Evolutionary conservation across 2,329 filamentous ascomycete species (phyloP).

Genomic region (Colletotrichum endophyticum): DNA sequence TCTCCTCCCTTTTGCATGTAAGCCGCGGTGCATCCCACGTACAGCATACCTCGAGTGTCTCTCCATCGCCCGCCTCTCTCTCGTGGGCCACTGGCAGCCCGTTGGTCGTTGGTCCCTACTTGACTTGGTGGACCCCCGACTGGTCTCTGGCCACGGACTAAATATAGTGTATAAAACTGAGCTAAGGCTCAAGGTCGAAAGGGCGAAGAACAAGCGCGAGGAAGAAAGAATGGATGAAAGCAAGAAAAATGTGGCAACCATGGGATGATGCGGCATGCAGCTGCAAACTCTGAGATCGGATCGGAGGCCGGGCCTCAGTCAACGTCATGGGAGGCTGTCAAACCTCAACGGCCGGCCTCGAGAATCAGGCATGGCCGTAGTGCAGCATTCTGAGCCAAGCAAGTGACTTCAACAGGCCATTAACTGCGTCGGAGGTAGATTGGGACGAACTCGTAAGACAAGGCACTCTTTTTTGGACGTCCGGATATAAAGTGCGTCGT

Average conservation of each 20-base stretch:
- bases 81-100: background rate
- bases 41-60: constrained; percentile 11
- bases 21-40: constrained; percentile 13
- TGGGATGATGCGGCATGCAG: background rate
- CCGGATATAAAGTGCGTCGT: background rate
- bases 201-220: background rate
- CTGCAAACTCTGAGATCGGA: background rate
- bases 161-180: constrained; percentile 11
- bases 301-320: background rate
- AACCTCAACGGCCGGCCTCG: background rate
- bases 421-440: background rate
- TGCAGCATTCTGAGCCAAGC: background rate
- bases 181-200: background rate
- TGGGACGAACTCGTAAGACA: background rate
- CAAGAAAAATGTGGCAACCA: background rate
- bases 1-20: background rate
- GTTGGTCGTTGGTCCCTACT: background rate
- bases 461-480: background rate
- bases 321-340: constrained; percentile 3
- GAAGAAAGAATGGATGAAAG: constrained; percentile 3
- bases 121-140: background rate
- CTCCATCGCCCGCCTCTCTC: background rate
- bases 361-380: background rate
- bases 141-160: background rate
- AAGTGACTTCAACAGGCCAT: background rate